Base-by-base conservation (phyloP, 768 basidiomycete genomes). In the Macrolepiota dolichaula region DNA sequence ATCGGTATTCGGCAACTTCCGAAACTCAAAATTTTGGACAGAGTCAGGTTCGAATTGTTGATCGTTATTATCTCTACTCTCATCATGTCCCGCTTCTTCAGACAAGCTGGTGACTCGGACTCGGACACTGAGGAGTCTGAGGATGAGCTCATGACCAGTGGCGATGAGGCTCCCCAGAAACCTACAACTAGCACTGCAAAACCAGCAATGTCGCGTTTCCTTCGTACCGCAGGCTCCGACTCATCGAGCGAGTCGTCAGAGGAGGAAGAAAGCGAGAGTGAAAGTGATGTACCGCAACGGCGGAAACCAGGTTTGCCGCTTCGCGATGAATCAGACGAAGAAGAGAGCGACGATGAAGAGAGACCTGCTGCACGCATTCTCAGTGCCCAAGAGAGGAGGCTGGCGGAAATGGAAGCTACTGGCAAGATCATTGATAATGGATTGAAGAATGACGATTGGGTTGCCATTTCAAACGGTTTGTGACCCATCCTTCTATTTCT, bases 391-490 rank as follows among this genome's bases (percentile, higher is more conserved):
- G 92, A 96, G 74, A 96, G 93, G 73, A 82, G 96, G 56, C 74
- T 95, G 70, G 94, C 90, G 51, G 97, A 98, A 81, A 96, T 98
- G 86, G 96, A 98, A 73, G 86, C 86, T 1, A 90, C 89, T 2
- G 92, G 93, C 58, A 95, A 90, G 75, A 80, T 80, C 51, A 97
- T 98, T 79, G 93, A 96, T 51, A 98, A 99, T 71, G 95, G 89
- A 19, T 79, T 92, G 64, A 96, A 92, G 81, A 96, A 96, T 67
- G 96, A 96, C 68, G 95, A 99, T 76, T 99, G 97, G 97, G 87
- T 89, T 25, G 86, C 85, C 29, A 96, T 94, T 68, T 93, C 91
- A 22, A 88, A 84, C 62, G 96, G 96, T 94, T 9, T n/a, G 53
- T 50, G 2, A 2, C 22, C 12, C 9, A 10, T 2, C 17, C 22